These are phyloP conservation scores for Sphaceloma murrayae DNA, from an alignment of 2,329 filamentous ascomycete genomes.

Conservation along the genomic window DNA sequence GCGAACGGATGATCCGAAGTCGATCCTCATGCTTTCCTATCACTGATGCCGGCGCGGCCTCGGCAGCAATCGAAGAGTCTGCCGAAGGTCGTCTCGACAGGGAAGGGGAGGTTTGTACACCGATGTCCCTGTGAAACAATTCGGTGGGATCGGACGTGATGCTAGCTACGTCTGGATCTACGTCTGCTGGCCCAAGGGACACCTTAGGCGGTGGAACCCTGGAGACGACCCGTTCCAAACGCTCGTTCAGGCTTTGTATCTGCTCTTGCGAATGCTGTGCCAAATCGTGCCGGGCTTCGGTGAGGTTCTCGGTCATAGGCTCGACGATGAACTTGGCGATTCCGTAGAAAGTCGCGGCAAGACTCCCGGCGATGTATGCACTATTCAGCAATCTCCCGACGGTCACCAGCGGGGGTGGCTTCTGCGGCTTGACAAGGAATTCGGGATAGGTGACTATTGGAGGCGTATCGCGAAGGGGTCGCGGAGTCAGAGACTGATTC, in stretches of 20 bases:
- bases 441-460: conserved; percentile 60
- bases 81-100: conserved; percentile 34
- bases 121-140: conserved; percentile 71
- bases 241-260: conserved; percentile 47
- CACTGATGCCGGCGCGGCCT: conserved; percentile 23
- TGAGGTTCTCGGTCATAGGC: conserved; percentile 49
- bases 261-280: conserved; percentile 43
- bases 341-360: conserved; percentile 55
- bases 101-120: conserved; percentile 60
- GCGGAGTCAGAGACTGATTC: conserved; percentile 15
- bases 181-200: conserved; percentile 26
- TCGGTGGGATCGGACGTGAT: conserved; percentile 57
- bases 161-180: conserved; percentile 41
- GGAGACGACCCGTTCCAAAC: conserved; percentile 52
- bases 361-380: conserved; percentile 46
- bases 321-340: conserved; percentile 58
- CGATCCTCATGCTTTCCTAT: conserved; percentile 34
- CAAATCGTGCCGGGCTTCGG: conserved; percentile 49
- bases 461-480: conserved; percentile 37
- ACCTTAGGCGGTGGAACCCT: conserved; percentile 42
- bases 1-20: conserved; percentile 43
- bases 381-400: conserved; percentile 47
- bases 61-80: conserved; percentile 23
- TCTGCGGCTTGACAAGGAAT: conserved; percentile 50
- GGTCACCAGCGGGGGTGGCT: conserved; percentile 51